These are phyloP conservation scores for Eimeria tenella DNA, from an alignment of 169 alveolate species.

Conservation along the genomic window DNA sequence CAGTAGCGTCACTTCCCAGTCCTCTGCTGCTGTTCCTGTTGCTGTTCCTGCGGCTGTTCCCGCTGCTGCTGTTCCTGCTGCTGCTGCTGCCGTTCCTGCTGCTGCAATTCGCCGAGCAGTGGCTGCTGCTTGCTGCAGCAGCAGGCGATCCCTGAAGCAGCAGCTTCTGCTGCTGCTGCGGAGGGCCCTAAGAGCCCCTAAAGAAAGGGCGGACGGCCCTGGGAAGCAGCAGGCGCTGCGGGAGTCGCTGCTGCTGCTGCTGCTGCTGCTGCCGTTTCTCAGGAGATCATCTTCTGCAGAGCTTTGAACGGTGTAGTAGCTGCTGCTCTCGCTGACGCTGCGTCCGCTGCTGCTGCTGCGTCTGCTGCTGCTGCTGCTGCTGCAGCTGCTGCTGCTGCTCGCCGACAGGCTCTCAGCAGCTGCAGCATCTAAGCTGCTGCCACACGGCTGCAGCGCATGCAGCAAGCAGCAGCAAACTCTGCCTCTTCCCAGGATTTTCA, in stretches of 20 bases:
- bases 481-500: background rate
- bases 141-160: slow-evolving; percentile 33
- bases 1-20: slow-evolving; percentile 1
- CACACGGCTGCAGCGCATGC: slow-evolving; percentile 65
- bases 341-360: background rate
- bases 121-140: slow-evolving; percentile 61
- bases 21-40: slow-evolving; percentile 33
- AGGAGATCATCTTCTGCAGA: slow-evolving; percentile 28
- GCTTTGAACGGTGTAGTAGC: slow-evolving; percentile 54
- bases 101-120: slow-evolving; percentile 35
- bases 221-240: slow-evolving; percentile 3
- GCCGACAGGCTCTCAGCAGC: background rate
- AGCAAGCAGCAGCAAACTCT: slow-evolving; percentile 16
- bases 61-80: slow-evolving; percentile 11
- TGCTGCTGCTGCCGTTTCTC: slow-evolving; percentile 40
- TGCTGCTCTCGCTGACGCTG: slow-evolving; percentile 25
- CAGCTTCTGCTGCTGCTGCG: slow-evolving; percentile 51
- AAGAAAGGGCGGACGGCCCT: background rate
- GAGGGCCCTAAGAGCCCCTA: background rate
- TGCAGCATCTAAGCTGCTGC: slow-evolving; percentile 37
- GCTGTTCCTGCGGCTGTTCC: slow-evolving; percentile 16
- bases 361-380: slow-evolving; percentile 23
- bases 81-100: slow-evolving; percentile 4
- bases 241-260: slow-evolving; percentile 18
- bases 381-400: slow-evolving; percentile 39